These are phyloP conservation scores for Penicillium paneum DNA, from an alignment of 2,329 filamentous ascomycete genomes.

Conservation along the genomic window DNA sequence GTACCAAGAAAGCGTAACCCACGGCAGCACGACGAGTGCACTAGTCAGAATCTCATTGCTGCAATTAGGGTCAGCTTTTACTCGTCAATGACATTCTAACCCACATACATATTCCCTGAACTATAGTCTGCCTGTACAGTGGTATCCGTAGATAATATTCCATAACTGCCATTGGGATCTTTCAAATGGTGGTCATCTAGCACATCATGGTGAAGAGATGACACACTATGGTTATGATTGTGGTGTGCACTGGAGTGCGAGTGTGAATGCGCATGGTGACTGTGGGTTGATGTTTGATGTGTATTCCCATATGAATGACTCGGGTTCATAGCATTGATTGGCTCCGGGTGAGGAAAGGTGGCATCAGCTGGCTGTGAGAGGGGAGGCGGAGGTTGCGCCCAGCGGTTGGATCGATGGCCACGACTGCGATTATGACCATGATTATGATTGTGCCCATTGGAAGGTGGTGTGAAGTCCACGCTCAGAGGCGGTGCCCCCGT, in stretches of 20 bases:
- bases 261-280: conserved; percentile 37
- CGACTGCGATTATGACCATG: conserved; percentile 28
- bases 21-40: conserved; percentile 41
- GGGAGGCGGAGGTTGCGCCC: conserved; percentile 28
- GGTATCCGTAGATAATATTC: background rate
- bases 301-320: conserved; percentile 26
- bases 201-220: conserved; percentile 15
- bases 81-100: background rate
- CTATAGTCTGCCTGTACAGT: background rate
- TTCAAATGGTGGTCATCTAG: background rate
- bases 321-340: conserved; percentile 11
- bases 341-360: conserved; percentile 15
- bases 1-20: conserved; percentile 40
- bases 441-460: conserved; percentile 27
- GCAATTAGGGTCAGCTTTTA: conserved; percentile 20
- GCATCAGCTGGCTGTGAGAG: conserved; percentile 24
- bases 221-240: conserved; percentile 23
- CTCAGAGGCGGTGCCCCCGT: conserved; percentile 30
- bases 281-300: conserved; percentile 22
- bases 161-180: background rate
- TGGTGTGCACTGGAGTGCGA: conserved; percentile 37
- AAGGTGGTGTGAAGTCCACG: conserved; percentile 28
- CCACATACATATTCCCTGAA: conserved; percentile 16
- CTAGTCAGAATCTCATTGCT: conserved; percentile 51
- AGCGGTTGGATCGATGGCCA: conserved; percentile 36